Conservation (phyloP, 2,329 filamentous ascomycete genomes). For the Pyricularia pennisetigena region DNA sequence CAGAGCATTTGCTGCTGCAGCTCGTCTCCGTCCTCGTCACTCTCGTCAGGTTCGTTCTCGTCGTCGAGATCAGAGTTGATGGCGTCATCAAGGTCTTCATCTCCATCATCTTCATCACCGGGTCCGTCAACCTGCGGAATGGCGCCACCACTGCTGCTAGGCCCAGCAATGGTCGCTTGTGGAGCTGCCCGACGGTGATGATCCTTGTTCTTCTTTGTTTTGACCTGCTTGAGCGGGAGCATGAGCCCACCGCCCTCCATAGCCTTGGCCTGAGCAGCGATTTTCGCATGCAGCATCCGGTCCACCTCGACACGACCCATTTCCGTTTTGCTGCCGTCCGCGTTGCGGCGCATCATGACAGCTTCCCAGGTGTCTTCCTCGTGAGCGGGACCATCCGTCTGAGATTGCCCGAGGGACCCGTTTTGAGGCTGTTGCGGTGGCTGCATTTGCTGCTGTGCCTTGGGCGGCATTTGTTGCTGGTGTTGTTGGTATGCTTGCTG, state of each 20-base stretch:
- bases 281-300: slow-evolving; percentile 56
- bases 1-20: slow-evolving; percentile 91
- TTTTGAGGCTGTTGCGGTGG: slow-evolving; percentile 24
- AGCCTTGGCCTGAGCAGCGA: slow-evolving; percentile 53
- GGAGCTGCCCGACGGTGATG: slow-evolving; percentile 12
- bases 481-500: slow-evolving; percentile 17
- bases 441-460: slow-evolving; percentile 21
- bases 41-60: slow-evolving; percentile 74
- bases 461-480: slow-evolving; percentile 12
- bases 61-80: slow-evolving; percentile 99
- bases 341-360: slow-evolving; percentile 47
- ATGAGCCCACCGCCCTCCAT: slow-evolving; percentile 71
- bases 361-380: slow-evolving; percentile 45
- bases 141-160: slow-evolving; percentile 17
- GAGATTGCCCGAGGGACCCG: slow-evolving; percentile 35
- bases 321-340: slow-evolving; percentile 42
- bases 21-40: slow-evolving; percentile 79
- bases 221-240: slow-evolving; percentile 54
- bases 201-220: slow-evolving; percentile 21
- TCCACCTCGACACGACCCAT: slow-evolving; percentile 57
- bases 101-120: slow-evolving; percentile 50
- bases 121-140: slow-evolving; percentile 49
- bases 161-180: not conserved
- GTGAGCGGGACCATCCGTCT: slow-evolving; percentile 67
- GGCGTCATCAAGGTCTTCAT: slow-evolving; percentile 60